phyloP scores from a whole-genome alignment of 441 rosid genomes.

The Viola pubescens region DNA sequence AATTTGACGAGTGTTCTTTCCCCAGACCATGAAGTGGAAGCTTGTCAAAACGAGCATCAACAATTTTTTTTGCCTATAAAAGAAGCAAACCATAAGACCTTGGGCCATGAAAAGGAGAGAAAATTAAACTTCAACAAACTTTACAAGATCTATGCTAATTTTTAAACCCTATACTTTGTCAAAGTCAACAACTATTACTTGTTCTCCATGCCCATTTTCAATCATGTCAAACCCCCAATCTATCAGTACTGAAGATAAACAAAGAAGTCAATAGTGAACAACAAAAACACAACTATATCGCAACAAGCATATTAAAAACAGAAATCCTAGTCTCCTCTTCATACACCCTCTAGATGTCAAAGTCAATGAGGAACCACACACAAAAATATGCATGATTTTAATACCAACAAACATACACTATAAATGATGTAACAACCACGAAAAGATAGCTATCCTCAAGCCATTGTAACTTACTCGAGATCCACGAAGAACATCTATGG shows the following conservation, averaged over 20 bases:
- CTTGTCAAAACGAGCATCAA: constrained; percentile 38
- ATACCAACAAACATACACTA: no score
- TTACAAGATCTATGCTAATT: no score
- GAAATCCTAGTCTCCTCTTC: neutral
- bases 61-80: constrained; percentile 33
- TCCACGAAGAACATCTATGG: constrained; percentile 45
- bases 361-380: neutral
- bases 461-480: constrained; percentile 35
- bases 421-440: neutral
- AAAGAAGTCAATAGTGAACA: no score
- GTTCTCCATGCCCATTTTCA: no score
- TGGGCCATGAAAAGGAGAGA: neutral
- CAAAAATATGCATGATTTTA: no score
- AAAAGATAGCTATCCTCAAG: constrained; percentile 5
- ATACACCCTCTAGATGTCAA: neutral
- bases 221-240: no score
- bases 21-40: constrained; percentile 52
- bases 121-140: no score
- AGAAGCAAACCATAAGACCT: neutral
- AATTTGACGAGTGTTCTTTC: constrained; percentile 32
- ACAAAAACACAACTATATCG: no score
- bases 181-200: no score
- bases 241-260: no score
- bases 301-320: no score
- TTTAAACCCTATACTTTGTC: no score